phyloP scores from a whole-genome alignment of 202 grass and related monocot species.

The Hordeum pubiflorum region DNA sequence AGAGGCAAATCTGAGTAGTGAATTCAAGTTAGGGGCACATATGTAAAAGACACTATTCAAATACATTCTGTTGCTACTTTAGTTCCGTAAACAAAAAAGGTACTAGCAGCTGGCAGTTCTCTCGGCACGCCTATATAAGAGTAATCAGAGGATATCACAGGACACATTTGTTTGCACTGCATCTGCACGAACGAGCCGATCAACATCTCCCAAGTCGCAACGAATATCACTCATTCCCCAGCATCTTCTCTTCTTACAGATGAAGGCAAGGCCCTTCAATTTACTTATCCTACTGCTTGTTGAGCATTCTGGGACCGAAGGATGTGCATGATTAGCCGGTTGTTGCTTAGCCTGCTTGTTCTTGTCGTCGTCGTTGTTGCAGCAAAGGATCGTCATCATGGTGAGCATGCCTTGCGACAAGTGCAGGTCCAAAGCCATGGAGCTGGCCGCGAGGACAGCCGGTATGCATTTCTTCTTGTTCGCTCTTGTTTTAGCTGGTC shows the following conservation, averaged over 20 bases:
- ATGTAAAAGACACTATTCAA: too few species aligned
- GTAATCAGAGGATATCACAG: not conserved
- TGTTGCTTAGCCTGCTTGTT: not conserved
- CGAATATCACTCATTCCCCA: not conserved
- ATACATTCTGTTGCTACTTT: too few species aligned
- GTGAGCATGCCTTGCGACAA: slow-evolving; percentile 24
- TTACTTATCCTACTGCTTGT: not conserved
- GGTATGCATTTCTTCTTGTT: not conserved
- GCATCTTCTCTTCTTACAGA: not conserved
- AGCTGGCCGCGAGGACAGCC: not conserved
- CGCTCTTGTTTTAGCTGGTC: too few species aligned
- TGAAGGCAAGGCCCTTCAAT: not conserved
- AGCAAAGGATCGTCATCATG: slow-evolving; percentile 38
- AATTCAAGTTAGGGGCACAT: too few species aligned
- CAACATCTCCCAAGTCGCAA: not conserved
- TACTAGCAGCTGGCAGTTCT: not conserved
- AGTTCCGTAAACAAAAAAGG: too few species aligned
- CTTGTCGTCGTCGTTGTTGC: not conserved
- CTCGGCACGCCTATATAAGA: not conserved
- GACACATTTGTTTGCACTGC: not conserved
- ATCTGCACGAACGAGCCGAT: not conserved
- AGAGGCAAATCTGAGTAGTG: too few species aligned
- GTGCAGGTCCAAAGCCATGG: slow-evolving; percentile 11
- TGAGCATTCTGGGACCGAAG: not conserved
- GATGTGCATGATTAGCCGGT: not conserved